Conservation (phyloP, 202 grass and related monocot species). For the Schoenoplectus tabernaemontani region DNA sequence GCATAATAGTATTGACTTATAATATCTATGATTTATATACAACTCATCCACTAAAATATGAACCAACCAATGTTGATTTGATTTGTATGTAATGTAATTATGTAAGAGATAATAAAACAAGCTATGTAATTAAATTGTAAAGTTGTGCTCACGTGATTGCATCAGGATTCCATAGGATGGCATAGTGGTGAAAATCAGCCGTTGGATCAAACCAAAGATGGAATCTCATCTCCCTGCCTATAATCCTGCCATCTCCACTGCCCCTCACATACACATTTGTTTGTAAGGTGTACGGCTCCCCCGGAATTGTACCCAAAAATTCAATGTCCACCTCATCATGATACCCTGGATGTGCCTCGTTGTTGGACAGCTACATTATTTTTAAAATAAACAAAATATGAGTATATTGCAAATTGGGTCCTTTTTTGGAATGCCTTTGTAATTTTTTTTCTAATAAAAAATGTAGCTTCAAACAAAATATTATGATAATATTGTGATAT, state of each 20-base stretch:
- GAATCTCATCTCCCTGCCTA: conserved; percentile 76
- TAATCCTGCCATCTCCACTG: conserved; percentile 63
- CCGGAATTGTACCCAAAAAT: conserved; percentile 66
- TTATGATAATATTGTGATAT: no score
- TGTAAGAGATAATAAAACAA: neutral
- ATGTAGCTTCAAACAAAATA: no score
- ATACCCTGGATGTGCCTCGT: conserved; percentile 51
- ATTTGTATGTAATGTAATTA: no score
- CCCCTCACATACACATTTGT: conserved; percentile 83
- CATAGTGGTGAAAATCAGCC: conserved; percentile 60
- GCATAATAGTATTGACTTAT: neutral
- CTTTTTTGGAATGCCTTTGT: neutral
- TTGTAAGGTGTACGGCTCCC: conserved; percentile 81
- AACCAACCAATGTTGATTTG: neutral
- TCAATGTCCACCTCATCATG: conserved; percentile 98
- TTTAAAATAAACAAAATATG: neutral
- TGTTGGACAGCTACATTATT: conserved; percentile 56
- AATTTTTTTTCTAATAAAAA: neutral
- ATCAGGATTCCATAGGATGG: conserved; percentile 73
- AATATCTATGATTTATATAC: neutral
- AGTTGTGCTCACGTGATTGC: conserved; percentile 45
- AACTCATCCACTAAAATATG: neutral
- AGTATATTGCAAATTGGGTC: neutral
- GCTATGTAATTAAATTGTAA: neutral
- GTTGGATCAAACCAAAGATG: conserved; percentile 89